A percentile compares a stretch with the other conserved stretches of the same genome.
phyloP scores from a whole-genome alignment of 768 basidiomycete species.

The Trametes cinnabarina region DNA sequence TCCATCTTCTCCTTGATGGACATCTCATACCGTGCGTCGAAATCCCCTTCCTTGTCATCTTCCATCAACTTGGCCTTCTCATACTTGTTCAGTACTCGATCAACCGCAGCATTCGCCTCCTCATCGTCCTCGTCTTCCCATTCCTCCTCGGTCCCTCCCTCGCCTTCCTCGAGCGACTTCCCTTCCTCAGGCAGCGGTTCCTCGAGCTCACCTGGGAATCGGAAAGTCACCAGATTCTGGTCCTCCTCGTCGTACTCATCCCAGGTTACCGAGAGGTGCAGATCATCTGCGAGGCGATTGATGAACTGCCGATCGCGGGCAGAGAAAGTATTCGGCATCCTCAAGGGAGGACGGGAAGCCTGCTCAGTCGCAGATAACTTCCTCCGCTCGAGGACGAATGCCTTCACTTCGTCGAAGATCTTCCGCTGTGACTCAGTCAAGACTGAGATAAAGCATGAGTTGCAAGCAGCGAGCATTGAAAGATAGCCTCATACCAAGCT shows the following conservation, averaged over 20 bases:
- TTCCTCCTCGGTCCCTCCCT: conserved; percentile 51
- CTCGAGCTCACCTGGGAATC: conserved; percentile 48
- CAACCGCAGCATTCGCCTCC: conserved; percentile 70
- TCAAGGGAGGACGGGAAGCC: conserved; percentile 36
- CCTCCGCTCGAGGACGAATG: conserved; percentile 59
- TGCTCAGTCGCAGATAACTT: conserved; percentile 28
- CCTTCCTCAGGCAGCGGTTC: conserved; percentile 35
- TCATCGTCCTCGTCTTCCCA: conserved; percentile 62
- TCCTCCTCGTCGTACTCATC: conserved; percentile 90
- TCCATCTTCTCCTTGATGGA: conserved; percentile 81
- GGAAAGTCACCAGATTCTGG: conserved; percentile 69
- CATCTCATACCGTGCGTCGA: conserved; percentile 76
- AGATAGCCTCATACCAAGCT: conserved; percentile 51
- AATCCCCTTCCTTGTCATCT: conserved; percentile 67
- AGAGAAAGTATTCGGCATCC: conserved; percentile 76
- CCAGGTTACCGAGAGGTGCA: conserved; percentile 83
- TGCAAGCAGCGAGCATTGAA: background rate
- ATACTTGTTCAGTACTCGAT: conserved; percentile 85
- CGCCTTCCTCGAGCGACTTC: conserved; percentile 39
- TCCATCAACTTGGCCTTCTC: conserved; percentile 76
- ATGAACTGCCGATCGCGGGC: conserved; percentile 83
- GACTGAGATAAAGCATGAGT: conserved; percentile 38
- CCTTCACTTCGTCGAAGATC: conserved; percentile 77
- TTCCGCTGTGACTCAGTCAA: conserved; percentile 72
- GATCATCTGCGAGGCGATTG: conserved; percentile 65